These are phyloP conservation scores for Trifolium subterraneum DNA, from an alignment of 306 rosid genomes.

Conservation along the genomic window DNA sequence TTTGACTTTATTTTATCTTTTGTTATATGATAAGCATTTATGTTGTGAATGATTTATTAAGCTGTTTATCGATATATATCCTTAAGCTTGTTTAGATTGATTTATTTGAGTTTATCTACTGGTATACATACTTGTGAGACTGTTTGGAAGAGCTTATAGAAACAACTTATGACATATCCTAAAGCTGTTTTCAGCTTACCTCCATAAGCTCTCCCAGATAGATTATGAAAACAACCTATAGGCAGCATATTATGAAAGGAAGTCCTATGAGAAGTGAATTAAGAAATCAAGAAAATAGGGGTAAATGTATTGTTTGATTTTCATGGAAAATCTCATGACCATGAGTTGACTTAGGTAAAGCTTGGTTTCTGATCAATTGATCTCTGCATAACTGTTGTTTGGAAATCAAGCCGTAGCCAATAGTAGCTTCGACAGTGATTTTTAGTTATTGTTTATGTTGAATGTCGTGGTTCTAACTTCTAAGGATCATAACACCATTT, in stretches of 20 bases:
- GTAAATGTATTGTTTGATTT: conserved; percentile 11
- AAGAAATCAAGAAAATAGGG: conserved; percentile 16
- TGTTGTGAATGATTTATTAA: not conserved
- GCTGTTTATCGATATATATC: not conserved
- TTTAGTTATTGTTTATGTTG: conserved; percentile 24
- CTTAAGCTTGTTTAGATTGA: not conserved
- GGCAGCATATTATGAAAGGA: no score
- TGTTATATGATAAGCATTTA: not conserved
- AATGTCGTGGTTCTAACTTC: conserved; percentile 39
- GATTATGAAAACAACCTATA: not conserved
- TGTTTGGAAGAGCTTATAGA: not conserved
- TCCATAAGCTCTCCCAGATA: not conserved
- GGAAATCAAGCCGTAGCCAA: conserved; percentile 13
- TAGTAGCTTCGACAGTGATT: not conserved
- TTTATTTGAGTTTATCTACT: not conserved
- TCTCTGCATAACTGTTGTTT: conserved; percentile 21
- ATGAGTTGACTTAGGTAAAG: conserved; percentile 17
- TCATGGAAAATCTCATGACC: conserved; percentile 9
- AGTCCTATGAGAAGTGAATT: not conserved
- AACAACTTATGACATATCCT: not conserved
- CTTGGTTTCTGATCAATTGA: conserved; percentile 31
- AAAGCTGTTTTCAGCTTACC: no score
- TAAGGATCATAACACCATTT: conserved; percentile 13
- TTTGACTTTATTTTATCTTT: not conserved
- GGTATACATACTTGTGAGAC: not conserved